Evolutionary conservation across 306 rosid genomes (phyloP).

Genomic region (Prunus mume): DNA sequence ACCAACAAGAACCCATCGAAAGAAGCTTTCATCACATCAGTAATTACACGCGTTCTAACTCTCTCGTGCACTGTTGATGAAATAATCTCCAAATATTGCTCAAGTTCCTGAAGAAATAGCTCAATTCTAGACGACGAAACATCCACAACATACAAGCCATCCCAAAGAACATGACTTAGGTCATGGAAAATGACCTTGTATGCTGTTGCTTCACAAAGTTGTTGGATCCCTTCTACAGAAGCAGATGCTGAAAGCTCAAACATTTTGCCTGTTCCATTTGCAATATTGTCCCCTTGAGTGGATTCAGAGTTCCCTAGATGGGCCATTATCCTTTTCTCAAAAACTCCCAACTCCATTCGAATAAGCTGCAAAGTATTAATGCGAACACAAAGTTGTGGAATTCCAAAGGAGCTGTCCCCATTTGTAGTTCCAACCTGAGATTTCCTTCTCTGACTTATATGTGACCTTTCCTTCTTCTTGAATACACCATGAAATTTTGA

Average conservation of each 20-base stretch:
- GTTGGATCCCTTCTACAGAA: conserved; percentile 72
- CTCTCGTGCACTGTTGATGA: conserved; percentile 84
- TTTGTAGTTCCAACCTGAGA: conserved; percentile 53
- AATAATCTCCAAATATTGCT: conserved; percentile 74
- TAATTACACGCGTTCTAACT: conserved; percentile 83
- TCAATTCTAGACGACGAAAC: conserved; percentile 69
- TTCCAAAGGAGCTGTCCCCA: conserved; percentile 46
- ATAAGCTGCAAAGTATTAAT: conserved; percentile 80
- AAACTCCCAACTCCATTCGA: conserved; percentile 63
- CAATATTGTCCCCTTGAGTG: conserved; percentile 26
- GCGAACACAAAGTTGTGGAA: conserved; percentile 78
- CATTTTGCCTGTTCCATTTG: conserved; percentile 46
- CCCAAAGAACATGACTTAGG: conserved; percentile 68
- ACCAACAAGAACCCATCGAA: conserved; percentile 81
- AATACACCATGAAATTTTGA: conserved; percentile 72
- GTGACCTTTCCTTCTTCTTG: conserved; percentile 65
- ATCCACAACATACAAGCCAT: conserved; percentile 68
- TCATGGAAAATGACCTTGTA: conserved; percentile 70
- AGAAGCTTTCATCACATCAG: conserved; percentile 79
- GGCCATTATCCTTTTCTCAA: conserved; percentile 64
- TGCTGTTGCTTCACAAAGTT: conserved; percentile 70
- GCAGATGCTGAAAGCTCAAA: conserved; percentile 63
- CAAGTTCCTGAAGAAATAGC: conserved; percentile 78
- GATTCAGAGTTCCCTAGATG: conserved; percentile 55
- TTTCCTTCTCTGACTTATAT: conserved; percentile 51